Conservation (phyloP, 345 rosid genomes). For the Stellera chamaejasme region DNA sequence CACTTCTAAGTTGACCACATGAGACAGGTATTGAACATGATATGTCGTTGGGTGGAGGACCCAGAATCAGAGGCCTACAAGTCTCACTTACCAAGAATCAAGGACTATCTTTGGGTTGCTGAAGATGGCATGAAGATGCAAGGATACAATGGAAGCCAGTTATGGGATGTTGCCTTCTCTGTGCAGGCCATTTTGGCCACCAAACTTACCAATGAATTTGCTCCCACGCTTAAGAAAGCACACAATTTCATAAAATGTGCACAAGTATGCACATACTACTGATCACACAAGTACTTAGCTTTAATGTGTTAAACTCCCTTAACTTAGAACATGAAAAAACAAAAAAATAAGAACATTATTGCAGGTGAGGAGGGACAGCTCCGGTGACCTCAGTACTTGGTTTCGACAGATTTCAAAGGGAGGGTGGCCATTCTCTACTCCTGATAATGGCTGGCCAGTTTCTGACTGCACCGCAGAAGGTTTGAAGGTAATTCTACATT, state of each 20-base stretch:
- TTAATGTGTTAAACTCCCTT: no score
- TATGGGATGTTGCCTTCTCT: conserved; percentile 59
- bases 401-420: conserved; percentile 52
- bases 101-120: conserved; percentile 58
- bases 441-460: conserved; percentile 59
- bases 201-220: conserved; percentile 30
- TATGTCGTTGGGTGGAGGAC: conserved; percentile 56
- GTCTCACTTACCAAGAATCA: conserved; percentile 39
- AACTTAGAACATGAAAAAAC: no score
- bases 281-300: no score
- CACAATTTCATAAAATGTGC: conserved; percentile 43
- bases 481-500: conserved; percentile 31
- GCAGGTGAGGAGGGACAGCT: conserved; percentile 29
- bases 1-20: neutral
- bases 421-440: conserved; percentile 75
- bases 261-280: conserved; percentile 27
- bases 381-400: conserved; percentile 26
- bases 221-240: conserved; percentile 47
- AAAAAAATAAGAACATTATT: no score
- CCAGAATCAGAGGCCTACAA: conserved; percentile 42
- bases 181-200: conserved; percentile 55
- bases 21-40: conserved; percentile 43
- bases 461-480: conserved; percentile 63
- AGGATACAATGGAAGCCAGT: conserved; percentile 67
- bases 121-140: conserved; percentile 40